These are phyloP conservation scores for Naematelia aurantialba DNA, from an alignment of 768 basidiomycete genomes.

Conservation along the genomic window DNA sequence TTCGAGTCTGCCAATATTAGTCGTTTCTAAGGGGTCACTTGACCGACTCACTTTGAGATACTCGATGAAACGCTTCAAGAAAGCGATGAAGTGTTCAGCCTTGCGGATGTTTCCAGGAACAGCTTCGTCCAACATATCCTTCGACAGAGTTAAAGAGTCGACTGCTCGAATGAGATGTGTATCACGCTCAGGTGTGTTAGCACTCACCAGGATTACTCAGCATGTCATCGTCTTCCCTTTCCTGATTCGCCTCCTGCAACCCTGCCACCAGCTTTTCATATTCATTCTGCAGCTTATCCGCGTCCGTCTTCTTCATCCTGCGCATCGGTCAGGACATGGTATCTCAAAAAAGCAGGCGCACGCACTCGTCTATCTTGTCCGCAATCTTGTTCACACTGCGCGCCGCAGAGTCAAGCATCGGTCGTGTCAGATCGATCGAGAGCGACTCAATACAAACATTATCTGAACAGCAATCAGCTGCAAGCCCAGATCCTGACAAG, in stretches of 20 bases:
- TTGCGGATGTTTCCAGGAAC: slow-evolving; percentile 97
- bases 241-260: slow-evolving; percentile 66
- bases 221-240: slow-evolving; percentile 67
- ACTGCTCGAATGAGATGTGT: slow-evolving; percentile 10
- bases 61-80: slow-evolving; percentile 95
- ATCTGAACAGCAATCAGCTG: slow-evolving; percentile 55
- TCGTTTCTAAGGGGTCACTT: not conserved
- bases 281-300: slow-evolving; percentile 90
- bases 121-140: slow-evolving; percentile 90
- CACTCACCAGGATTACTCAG: slow-evolving; percentile 79
- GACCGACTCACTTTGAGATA: slow-evolving; percentile 77
- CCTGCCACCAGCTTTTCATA: slow-evolving; percentile 94
- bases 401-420: slow-evolving; percentile 92
- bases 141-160: slow-evolving; percentile 59
- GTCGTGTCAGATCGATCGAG: slow-evolving; percentile 92
- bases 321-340: not conserved
- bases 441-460: slow-evolving; percentile 99
- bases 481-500: slow-evolving; percentile 4
- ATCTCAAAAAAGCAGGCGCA: slow-evolving; percentile 9
- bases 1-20: slow-evolving; percentile 68
- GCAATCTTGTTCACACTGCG: slow-evolving; percentile 79
- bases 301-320: slow-evolving; percentile 91
- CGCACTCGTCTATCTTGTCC: slow-evolving; percentile 92
- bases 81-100: slow-evolving; percentile 98
- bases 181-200: slow-evolving; percentile 45